Evolutionary conservation across 306 rosid genomes (phyloP), one percentile per base, ranked within the genome.

Genomic region (Malus fusca): DNA sequence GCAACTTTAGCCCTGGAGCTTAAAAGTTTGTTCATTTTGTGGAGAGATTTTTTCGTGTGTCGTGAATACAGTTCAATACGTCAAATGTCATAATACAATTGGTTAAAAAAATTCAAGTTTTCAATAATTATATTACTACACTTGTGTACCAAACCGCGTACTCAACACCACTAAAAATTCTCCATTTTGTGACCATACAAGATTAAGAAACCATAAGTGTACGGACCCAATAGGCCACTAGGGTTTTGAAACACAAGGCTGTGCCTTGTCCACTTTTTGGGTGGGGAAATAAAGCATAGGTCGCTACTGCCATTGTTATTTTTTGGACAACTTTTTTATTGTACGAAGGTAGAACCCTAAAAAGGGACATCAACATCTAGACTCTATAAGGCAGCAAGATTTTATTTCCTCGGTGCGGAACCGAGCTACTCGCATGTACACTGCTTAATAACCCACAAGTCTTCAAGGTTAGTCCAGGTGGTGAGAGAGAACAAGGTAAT

Each of bases 141-240:
- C 0, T 37, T 37, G 42, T 7, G 42, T 37, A 1, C 2, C 42
- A 0, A 1, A 37, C 42, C 2, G 9, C 7, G 42, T 37, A 37
- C 2, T 37, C 2, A 0, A 5, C 2, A 37, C 2, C 9, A 37
- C 0, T 7, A 2, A 37, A 37, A 7, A 37, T 37, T 37, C 42
- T 37, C 42, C 77, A 83, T 81, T 83, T 84, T 88, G 78, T 80
- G 83, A 73, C 80, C 89, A 58, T 77, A 85, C 63, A 40, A 63
- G 75, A 80, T 79, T 66, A 81, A 79, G 76, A 71, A 74, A 77
- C 46, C 74, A 76, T 73, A 73, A 17, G 8, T 15, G 72, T 5
- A 76, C 69, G 88, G 87, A 79, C 85, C 89, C 91, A 82, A 76
- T 35, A 68, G 68, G 74, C 84, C 93, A 93, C 96, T 89, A 82